These are phyloP conservation scores for Paecilomyces formosus DNA, from an alignment of 2,329 filamentous ascomycete species.

Conservation along the genomic window DNA sequence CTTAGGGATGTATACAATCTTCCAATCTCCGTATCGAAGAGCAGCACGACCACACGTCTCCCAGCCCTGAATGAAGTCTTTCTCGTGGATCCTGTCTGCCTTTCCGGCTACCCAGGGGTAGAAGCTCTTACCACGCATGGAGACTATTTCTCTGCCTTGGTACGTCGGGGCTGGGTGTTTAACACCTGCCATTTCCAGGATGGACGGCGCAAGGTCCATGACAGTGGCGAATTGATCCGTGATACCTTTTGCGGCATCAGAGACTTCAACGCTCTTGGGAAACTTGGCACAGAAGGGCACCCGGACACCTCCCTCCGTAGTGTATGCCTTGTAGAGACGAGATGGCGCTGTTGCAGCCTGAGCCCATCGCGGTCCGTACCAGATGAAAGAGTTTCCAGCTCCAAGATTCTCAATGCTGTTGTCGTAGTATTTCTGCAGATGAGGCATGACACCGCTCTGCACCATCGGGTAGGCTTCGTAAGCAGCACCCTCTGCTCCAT, in stretches of 20 bases:
- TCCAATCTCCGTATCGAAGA: slow-evolving; percentile 50
- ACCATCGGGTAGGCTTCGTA: slow-evolving; percentile 55
- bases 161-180: slow-evolving; percentile 49
- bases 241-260: slow-evolving; percentile 29
- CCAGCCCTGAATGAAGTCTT: slow-evolving; percentile 50
- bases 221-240: slow-evolving; percentile 47
- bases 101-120: slow-evolving; percentile 30
- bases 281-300: slow-evolving; percentile 46
- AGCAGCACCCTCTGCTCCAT: slow-evolving; percentile 53
- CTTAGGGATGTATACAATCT: slow-evolving; percentile 51
- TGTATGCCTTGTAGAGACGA: slow-evolving; percentile 43
- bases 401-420: slow-evolving; percentile 54
- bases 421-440: slow-evolving; percentile 51
- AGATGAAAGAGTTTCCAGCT: slow-evolving; percentile 50
- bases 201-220: slow-evolving; percentile 46
- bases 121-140: slow-evolving; percentile 46
- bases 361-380: slow-evolving; percentile 54
- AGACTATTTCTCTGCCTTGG: slow-evolving; percentile 43
- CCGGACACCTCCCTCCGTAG: slow-evolving; percentile 45
- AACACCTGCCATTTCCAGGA: slow-evolving; percentile 34
- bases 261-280: slow-evolving; percentile 18
- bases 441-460: slow-evolving; percentile 46
- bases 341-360: slow-evolving; percentile 47
- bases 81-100: slow-evolving; percentile 38
- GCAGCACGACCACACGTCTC: slow-evolving; percentile 49